Evolutionary conservation across 1,284 basidiomycete species (phyloP).

Genomic region (Moesziomyces parantarcticus): DNA sequence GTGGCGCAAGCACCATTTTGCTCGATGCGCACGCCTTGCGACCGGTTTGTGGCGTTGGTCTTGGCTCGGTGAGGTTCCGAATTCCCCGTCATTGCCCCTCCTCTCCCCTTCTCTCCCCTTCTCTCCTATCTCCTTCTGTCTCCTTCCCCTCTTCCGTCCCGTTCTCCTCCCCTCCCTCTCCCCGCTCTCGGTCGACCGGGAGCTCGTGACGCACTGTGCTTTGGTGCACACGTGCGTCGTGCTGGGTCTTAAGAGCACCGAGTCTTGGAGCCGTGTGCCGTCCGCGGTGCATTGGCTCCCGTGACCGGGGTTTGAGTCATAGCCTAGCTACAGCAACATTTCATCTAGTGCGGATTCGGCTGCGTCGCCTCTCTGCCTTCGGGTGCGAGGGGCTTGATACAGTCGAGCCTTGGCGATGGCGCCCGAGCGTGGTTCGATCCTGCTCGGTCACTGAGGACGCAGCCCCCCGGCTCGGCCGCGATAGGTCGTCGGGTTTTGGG

Average conservation of each 20-base stretch:
- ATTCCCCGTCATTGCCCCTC: not conserved
- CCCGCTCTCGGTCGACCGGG: not conserved
- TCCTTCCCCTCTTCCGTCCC: slow-evolving; percentile 1
- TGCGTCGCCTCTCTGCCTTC: slow-evolving; percentile 8
- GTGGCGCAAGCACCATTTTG: not conserved
- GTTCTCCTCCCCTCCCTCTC: not conserved
- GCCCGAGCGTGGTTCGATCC: slow-evolving; percentile 15
- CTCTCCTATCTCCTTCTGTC: not conserved
- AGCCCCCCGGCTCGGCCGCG: slow-evolving; percentile 23
- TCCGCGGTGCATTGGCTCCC: slow-evolving; percentile 10
- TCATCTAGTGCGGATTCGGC: slow-evolving; percentile 38
- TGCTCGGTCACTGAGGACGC: slow-evolving; percentile 32
- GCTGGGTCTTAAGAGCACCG: slow-evolving; percentile 60
- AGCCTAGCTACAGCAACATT: slow-evolving; percentile 50
- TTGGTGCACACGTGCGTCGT: not conserved
- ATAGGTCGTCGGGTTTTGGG: slow-evolving; percentile 11
- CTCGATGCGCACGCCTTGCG: slow-evolving; percentile 1
- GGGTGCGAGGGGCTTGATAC: slow-evolving; percentile 7
- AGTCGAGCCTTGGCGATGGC: slow-evolving; percentile 31
- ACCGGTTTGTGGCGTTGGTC: slow-evolving; percentile 3
- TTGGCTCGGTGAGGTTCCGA: slow-evolving; percentile 8
- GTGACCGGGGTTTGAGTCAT: slow-evolving; percentile 59
- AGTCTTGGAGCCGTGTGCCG: slow-evolving; percentile 30
- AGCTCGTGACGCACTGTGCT: no score
- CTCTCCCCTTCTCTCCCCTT: not conserved